Base-by-base conservation (phyloP, 306 rosid genomes). In the Spatholobus suberectus region DNA sequence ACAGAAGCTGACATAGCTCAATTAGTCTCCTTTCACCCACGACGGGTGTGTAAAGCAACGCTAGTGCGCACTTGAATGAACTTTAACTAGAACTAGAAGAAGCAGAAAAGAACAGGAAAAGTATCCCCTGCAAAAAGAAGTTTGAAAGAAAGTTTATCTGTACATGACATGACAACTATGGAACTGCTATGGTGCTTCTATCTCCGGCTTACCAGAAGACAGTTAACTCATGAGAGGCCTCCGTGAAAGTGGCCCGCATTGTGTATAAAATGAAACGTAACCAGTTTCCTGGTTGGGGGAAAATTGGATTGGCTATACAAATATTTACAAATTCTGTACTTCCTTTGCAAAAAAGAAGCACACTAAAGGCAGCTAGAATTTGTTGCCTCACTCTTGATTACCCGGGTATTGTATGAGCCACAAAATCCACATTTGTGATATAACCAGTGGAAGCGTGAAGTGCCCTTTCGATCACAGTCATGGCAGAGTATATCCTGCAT, bases 401-500 rank as follows among this genome's bases (percentile, higher is more conserved):
- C 99, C 35, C 97, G 90, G 76, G 97, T 92, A 57, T 96, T 96
- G 85, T 96, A 96, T 13, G 99, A 96, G 37, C 99, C 95, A 70
- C 99, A 96, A 84, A 5, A 83, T 77, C 88, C 93, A 52, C 99
- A 96, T 87, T 96, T 96, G 78, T 92, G 99, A 83, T 94, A 96
- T 54, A 96, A 47, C 99, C 99, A 96, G 88, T 96, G 99, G 89
- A 96, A 96, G 35, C 90, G 89, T 23, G 98, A 83, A 13, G 82
- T 71, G 61, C 97, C 98, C 88, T 90, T 96, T 81, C 82, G 81
- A 49, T 90, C 97, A 70, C 99, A 96, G 85, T 96, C 99, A 27
- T 96, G 90, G 87, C 99, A 96, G 37, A 96, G 91, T 82, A 96
- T 88, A 24, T 96, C 99, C 99, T 96, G 94, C 83, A 90, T 87